phyloP scores from a whole-genome alignment of 345 rosid species.

The Citrus maxima region DNA sequence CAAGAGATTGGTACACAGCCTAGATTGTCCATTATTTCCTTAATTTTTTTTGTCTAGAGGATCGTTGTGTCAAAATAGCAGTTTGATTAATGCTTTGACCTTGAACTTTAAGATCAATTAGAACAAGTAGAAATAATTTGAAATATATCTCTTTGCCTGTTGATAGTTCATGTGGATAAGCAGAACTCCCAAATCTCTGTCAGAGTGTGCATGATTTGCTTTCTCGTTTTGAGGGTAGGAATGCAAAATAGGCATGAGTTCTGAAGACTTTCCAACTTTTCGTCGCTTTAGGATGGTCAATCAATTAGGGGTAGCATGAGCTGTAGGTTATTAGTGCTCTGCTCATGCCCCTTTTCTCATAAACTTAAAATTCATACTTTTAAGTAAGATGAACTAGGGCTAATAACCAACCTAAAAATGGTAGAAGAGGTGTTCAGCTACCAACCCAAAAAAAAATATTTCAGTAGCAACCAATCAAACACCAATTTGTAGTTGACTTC shows the following conservation, averaged over 20 bases:
- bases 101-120: background rate
- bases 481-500: no score
- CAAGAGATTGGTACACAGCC: background rate
- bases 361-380: no score
- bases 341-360: no score
- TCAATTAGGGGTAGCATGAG: background rate
- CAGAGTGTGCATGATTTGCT: background rate
- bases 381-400: no score
- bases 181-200: background rate
- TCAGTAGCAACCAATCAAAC: no score
- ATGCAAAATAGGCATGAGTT: background rate
- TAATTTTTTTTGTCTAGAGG: background rate
- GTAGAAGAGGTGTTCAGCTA: no score
- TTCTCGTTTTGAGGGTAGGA: background rate
- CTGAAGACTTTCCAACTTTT: background rate
- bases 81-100: background rate
- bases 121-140: background rate
- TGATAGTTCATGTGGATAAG: background rate
- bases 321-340: background rate
- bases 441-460: no score
- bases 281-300: background rate
- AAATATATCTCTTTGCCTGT: background rate
- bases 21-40: background rate
- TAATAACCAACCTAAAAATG: no score
- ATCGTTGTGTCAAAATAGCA: background rate